phyloP scores from a whole-genome alignment of 768 basidiomycete species.

The Pleurotus tuber-regium region DNA sequence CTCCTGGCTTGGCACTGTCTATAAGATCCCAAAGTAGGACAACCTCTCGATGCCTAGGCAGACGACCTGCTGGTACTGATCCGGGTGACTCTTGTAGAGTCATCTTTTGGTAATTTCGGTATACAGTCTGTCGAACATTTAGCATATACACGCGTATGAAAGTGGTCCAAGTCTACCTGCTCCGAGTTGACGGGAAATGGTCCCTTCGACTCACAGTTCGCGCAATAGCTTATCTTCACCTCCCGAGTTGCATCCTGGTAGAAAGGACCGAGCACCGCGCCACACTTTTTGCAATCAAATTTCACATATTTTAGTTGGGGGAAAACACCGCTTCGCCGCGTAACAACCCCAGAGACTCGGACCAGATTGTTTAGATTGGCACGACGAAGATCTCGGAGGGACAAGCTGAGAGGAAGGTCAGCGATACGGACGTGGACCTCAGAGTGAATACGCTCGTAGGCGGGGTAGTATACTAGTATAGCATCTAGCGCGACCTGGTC shows the following conservation, averaged over 20 bases:
- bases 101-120: slow-evolving; percentile 99
- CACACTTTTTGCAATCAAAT: slow-evolving; percentile 95
- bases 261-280: slow-evolving; percentile 92
- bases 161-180: slow-evolving; percentile 53
- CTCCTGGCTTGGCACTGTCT: slow-evolving; percentile 96
- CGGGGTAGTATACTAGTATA: slow-evolving; percentile 93
- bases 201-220: slow-evolving; percentile 91
- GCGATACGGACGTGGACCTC: slow-evolving; percentile 98
- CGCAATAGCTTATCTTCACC: slow-evolving; percentile 91
- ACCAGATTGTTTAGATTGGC: slow-evolving; percentile 93
- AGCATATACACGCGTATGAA: background rate
- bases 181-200: slow-evolving; percentile 97
- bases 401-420: slow-evolving; percentile 85
- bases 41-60: slow-evolving; percentile 96
- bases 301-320: slow-evolving; percentile 99
- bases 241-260: slow-evolving; percentile 96
- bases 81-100: slow-evolving; percentile 98
- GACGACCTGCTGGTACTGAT: slow-evolving; percentile 94
- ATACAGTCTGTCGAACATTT: slow-evolving; percentile 69
- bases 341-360: slow-evolving; percentile 94
- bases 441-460: slow-evolving; percentile 95
- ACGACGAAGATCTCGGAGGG: slow-evolving; percentile 91
- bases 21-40: slow-evolving; percentile 97
- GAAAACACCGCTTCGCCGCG: slow-evolving; percentile 92
- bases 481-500: slow-evolving; percentile 94